phyloP scores from a whole-genome alignment of 129 eudicot genomes.

The Lactuca sativa region DNA sequence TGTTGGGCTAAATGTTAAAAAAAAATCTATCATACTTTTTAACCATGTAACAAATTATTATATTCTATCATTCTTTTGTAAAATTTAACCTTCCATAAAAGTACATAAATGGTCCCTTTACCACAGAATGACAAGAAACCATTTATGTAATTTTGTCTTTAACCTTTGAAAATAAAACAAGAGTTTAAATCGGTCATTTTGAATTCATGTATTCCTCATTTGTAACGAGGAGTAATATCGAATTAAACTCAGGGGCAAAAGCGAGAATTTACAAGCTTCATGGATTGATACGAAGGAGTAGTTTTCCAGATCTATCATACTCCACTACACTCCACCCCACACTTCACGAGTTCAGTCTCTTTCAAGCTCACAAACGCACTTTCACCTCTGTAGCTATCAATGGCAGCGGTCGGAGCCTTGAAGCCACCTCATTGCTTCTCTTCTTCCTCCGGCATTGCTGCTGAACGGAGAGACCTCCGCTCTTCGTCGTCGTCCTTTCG shows the following conservation, averaged over 20 bases:
- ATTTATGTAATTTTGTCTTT: no score
- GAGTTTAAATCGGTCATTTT: no score
- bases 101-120: no score
- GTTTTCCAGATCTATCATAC: conserved; percentile 32
- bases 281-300: conserved; percentile 33
- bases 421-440: conserved; percentile 34
- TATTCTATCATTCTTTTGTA: no score
- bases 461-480: conserved; percentile 15
- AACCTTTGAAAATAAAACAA: no score
- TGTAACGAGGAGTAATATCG: conserved; percentile 2
- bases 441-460: conserved; percentile 22
- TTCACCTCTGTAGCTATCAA: conserved; percentile 26
- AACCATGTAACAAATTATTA: background rate
- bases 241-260: conserved; percentile 16
- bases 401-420: conserved; percentile 56
- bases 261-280: background rate
- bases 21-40: no score
- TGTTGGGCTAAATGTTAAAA: no score
- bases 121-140: no score
- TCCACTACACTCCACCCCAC: conserved; percentile 22
- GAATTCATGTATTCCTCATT: background rate
- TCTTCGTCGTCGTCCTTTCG: conserved; percentile 26
- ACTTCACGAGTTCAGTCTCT: conserved; percentile 35
- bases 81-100: no score
- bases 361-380: conserved; percentile 29